Evolutionary conservation across 768 basidiomycete species (phyloP), one percentile per base, ranked within the genome.

Genomic region (Filobasidium floriforme): DNA sequence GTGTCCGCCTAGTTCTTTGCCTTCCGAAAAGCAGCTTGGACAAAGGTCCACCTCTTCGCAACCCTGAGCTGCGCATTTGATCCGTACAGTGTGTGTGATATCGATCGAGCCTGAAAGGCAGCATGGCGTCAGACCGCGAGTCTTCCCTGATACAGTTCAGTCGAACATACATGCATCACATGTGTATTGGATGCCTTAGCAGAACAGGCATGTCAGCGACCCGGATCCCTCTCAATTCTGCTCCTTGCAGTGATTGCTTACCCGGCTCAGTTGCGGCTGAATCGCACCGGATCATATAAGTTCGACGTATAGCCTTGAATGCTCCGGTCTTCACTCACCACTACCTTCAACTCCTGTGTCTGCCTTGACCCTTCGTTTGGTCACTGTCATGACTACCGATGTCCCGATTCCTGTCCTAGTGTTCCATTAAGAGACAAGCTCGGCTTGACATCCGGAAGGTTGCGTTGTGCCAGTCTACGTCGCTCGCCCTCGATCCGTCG

Each of bases 1-100:
- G 75, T 98, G 94, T 66, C 84, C 85, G 44, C 82, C 85, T 66
- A 92, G 89, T 75, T 96, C 90, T 79, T 88, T 91, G 19, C 96
- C 94, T 60, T 86, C 83, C 76, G 89, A 90, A 80, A 97, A 97
- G 79, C 96, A 98, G 32, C 83, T 75, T 7, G 92, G 92, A 74
- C 96, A 99, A 5, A 99, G 83, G 77, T 99, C 94, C 64, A 96
- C 87, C 19, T 92, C 92, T 52, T 87, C 85, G 28, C 85, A 81
- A 29, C 73, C 76, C 40, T 73, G 66, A 59, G 79, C 89, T 40
- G 94, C 93, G 76, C 94, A 99, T 79, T 93, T 92, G 76, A 99
- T 91, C 68, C 93, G 88, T 68, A 96, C 86, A n/a, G 90, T 90
- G 76, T 97, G 92, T 2, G 96, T 97, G 71, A 98, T 84, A 80